Conservation (phyloP, 148 eudicot genomes). For the Amaranthus palmeri region DNA sequence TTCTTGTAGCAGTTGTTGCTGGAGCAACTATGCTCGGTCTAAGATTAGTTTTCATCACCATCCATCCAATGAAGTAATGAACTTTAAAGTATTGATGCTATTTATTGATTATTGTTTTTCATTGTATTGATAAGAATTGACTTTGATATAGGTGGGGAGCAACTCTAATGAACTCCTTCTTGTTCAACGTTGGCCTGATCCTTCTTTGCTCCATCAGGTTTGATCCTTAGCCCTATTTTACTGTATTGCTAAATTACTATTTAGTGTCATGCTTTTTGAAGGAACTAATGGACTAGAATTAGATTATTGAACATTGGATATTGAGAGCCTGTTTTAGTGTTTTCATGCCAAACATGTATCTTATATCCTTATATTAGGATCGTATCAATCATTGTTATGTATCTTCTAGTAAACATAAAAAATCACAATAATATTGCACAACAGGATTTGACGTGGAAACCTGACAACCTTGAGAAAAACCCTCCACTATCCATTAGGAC, state of each 20-base stretch:
- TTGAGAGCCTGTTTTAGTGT: not conserved
- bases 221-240: not conserved
- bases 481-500: too few relatives aligned
- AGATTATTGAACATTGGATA: not conserved
- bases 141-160: conserved; percentile 85
- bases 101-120: not conserved
- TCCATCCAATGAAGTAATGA: conserved; percentile 97
- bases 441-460: too few relatives aligned
- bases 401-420: too few relatives aligned
- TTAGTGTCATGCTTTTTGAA: not conserved
- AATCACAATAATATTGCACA: too few relatives aligned
- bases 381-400: too few relatives aligned
- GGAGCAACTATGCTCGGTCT: conserved; percentile 96
- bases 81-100: not conserved
- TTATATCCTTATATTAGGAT: not conserved
- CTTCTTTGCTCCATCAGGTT: conserved; percentile 99
- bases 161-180: conserved; percentile 97
- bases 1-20: conserved; percentile 86
- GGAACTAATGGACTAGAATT: conserved; percentile 11
- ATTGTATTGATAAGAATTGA: conserved; percentile 9
- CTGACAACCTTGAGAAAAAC: too few relatives aligned
- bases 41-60: conserved; percentile 86
- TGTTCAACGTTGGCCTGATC: conserved; percentile 92
- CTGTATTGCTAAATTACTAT: not conserved
- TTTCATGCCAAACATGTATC: not conserved